Conservation (phyloP, 306 rosid genomes). For the Coriaria nepalensis region DNA sequence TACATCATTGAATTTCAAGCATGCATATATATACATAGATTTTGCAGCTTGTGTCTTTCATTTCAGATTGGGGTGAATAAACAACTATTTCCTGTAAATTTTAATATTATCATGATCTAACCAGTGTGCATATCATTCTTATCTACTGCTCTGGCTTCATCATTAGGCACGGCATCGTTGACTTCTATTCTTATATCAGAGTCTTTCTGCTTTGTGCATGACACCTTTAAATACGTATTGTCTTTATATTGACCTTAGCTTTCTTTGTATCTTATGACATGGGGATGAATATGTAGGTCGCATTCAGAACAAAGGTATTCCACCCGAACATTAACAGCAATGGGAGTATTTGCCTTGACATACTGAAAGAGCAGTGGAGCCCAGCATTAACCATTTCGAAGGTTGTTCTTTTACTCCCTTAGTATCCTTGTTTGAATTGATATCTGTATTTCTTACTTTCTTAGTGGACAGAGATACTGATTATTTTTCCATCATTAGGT, state of each 20-base stretch:
- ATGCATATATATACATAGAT: too few species aligned
- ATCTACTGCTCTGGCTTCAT: too few species aligned
- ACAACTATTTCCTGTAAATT: too few species aligned
- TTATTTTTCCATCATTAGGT: conserved; percentile 18
- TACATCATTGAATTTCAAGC: conserved; percentile 1
- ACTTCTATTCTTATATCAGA: not conserved
- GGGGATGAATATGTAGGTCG: conserved; percentile 33
- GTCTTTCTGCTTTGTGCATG: not conserved
- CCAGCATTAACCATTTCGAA: conserved; percentile 64
- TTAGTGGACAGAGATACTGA: not conserved
- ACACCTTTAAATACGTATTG: too few species aligned
- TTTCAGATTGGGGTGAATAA: too few species aligned
- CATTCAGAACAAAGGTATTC: conserved; percentile 67
- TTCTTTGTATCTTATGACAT: not conserved
- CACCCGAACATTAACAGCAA: conserved; percentile 67
- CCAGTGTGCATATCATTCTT: too few species aligned
- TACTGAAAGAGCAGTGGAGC: conserved; percentile 73
- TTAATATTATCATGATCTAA: too few species aligned
- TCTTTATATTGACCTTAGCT: too few species aligned
- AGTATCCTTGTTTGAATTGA: not conserved
- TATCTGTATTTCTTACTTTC: not conserved
- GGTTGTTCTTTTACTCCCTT: conserved; percentile 16
- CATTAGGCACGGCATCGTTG: too few species aligned
- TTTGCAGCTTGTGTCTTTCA: too few species aligned
- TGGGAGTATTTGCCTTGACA: conserved; percentile 69